Base-by-base conservation (phyloP, 768 basidiomycete genomes). In the Sarcomyxa edulis region DNA sequence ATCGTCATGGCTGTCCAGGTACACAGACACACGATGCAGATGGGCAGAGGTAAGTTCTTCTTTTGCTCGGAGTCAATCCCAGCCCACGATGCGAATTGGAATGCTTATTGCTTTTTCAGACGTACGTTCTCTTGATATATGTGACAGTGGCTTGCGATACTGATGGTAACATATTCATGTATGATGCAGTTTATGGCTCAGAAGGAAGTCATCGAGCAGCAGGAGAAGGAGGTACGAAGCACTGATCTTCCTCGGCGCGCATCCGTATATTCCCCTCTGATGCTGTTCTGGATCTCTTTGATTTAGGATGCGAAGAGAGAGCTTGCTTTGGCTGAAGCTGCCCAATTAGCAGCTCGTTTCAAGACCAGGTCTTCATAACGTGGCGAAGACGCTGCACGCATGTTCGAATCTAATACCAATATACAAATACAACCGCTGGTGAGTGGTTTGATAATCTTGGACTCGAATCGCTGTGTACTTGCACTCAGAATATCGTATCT, bases 11-110 rank as follows among this genome's bases (percentile, higher is more conserved):
- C 75, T 15, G 64, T 72, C 25, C 51, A 64, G 18, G 65, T 76
- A 4, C 80, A 83, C 52, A 62, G 60, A 16, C 68, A 78, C 33
- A 77, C 75, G 3, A 55, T 81, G 44, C 61, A 63, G 35, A 62
- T 68, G 37, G 76, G 75, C 38, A 64, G 68, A 74, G 78, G 79
- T 78, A 54, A 41, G 72, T 60, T 34, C 32, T 6, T 2, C 12
- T 28, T 32, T 15, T 26, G 29, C 2, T n/a, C 15, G 18, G 35
- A 34, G 16, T 16, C 11, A 19, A 23, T 34, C 15, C 16, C 16
- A 15, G 31, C 7, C 27, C 22, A 32, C 31, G 18, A 39, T 35
- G 35, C 14, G 28, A 1, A 12, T 33, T 14, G 29, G 27, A 9
- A 37, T 26, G 39, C n/a, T 30, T 7, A 40, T 32, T 38, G 39